Evolutionary conservation across 305 asterid genomes (phyloP), one percentile per base, ranked within the genome.

Genomic region (Rubia balearica): DNA sequence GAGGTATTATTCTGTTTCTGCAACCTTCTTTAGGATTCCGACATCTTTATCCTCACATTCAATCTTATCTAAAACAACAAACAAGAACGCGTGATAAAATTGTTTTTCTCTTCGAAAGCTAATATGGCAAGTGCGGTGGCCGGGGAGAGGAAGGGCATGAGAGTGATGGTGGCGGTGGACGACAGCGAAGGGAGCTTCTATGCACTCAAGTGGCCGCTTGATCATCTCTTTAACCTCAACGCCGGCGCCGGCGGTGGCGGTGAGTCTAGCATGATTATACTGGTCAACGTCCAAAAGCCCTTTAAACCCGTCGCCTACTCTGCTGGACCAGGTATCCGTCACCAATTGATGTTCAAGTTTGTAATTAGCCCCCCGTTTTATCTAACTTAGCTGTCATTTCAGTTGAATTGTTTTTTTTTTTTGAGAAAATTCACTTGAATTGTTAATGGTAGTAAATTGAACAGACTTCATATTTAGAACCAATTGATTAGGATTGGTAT

Each of bases 181-280:
- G 96, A 90, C 73, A 87, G 94, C 80, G 90, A 87, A 0, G 90
- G 83, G 77, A 88, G 97, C 74, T 87, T 87, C 73, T 49, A 83
- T 68, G 91, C 90, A 5, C 94, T 88, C 11, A 77, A 74, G 21
- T 90, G 96, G 96, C 76, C 77, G 6, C 65, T 88, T 4, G 88
- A 84, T 33, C 77, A 82, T 4, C 68, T 85, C 10, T 63, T 87
- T 81, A 75, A 72, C 76, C 78, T 55, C 48, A 19, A 19, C n/a
- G 6, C 33, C 33, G 49, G 0, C 17, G 56, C 19, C 2, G 19
- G 57, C 22, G 71, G n/a, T 10, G 33, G 9, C 10, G 33, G 7
- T 17, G 77, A 67, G 53, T 68, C 74, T 12, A 36, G 41, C 76
- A 84, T 84, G 72, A 72, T 89, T 19, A 83, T 87, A 3, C 56